Base-by-base conservation (phyloP, 805 yeast genomes). In the Starmera amethionina region DNA sequence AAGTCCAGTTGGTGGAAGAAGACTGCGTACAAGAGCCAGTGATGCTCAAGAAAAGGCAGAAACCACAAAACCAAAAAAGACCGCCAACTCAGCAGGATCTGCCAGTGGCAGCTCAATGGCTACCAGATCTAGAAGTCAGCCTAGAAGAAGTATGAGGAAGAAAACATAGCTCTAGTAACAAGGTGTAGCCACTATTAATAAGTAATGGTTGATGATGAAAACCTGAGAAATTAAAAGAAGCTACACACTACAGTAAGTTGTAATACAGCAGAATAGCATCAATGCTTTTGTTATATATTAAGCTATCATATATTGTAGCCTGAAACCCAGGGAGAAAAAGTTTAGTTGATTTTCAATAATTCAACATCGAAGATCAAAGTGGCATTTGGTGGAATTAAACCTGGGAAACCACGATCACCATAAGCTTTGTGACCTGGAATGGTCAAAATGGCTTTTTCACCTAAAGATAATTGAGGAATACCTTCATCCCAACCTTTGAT, bases 401-500 rank as follows among this genome's bases (percentile, higher is more conserved):
- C 96, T 52, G 97, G 97, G 79, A 83, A 87, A 38, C 97, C 97
- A 67, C 95, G 80, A 49, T 75, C 74, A 47, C 97, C 97, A 67
- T 90, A 90, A 52, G 94, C 97, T 68, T 85, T 82, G 55, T 79
- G 77, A 50, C 96, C 95, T 55, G 96, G 94, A 55, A 90, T 87
- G 55, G 94, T 87, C 59, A 90, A 72, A 60, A 82, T 75, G 39
- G 97, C 96, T 72, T 82, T 84, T 68, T 93, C 87, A 56, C 97
- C 97, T 39, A 88, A 75, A 40, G 95, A 82, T 61, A 90, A 73
- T 66, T 88, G 79, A 41, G 97, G 96, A 61, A 88, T 86, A 46
- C 89, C 95, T 57, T 78, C 84, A 59, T 89, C 97, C 97, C 97
- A 90, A 51, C 97, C 97, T 60, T 79, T 78, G 68, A 90, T 90